Evolutionary conservation across 129 eudicot genomes (phyloP), one percentile per base, ranked within the genome.

Genomic region (Chrysanthemum lavandulifolium): DNA sequence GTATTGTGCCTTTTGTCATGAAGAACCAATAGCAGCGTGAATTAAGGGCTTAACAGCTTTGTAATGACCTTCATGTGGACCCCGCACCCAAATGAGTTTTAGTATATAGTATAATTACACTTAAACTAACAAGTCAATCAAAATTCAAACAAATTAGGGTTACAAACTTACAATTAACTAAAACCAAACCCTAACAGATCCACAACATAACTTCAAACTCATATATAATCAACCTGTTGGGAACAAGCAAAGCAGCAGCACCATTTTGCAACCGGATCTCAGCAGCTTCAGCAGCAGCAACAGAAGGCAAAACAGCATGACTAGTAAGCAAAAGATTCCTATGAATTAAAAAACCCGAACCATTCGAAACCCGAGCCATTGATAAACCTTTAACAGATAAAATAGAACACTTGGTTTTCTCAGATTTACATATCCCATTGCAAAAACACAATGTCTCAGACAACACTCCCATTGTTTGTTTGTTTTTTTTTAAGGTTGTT

Each of bases 401-500:
- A 19, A 94, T 94, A 61, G 86, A 61, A 72, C 83, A 88, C 75
- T 94, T 94, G 77, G 88, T 83, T 14, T 87, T 84, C 89, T 87
- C 96, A 56, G 98, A 90, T 84, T 94, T 94, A n/a, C 91, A 89
- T 33, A 92, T 86, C 27, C 98, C 97, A 61, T 88, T 94, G 65
- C 97, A 94, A 80, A 94, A 90, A 72, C 97, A 94, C 97, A 84
- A 90, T 2, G 98, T 90, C 61, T 93, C 95, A 15, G 74, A 65
- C 61, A 87, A 82, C 64, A 87, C 92, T 82, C 90, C 84, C 98
- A 94, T 93, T 87, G 67, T 10, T 14, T n/a, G 29, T 53, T 53
- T 71, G 23, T 2, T 3, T 18, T 23, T 23, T 23, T 31, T 31
- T 31, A 31, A 31, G 45, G 45, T 21, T 61, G 9, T 27, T 11